phyloP scores from a whole-genome alignment of 2,329 filamentous ascomycete species.

The Cytospora piceae region DNA sequence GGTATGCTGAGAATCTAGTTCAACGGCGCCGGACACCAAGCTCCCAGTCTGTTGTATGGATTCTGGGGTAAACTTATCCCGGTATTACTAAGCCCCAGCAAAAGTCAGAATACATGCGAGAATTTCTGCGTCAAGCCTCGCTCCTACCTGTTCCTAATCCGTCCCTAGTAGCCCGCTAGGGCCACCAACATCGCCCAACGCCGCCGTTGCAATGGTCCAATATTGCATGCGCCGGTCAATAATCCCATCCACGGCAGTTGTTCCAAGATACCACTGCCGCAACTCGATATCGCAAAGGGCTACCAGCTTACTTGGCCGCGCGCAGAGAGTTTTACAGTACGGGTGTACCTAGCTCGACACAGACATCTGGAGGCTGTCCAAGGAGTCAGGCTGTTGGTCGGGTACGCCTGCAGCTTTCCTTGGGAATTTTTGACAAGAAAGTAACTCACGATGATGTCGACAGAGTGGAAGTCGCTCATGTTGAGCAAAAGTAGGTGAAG shows the following conservation, averaged over 20 bases:
- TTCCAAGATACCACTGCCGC: not conserved
- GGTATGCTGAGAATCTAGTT: not conserved
- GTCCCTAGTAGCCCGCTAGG: not conserved
- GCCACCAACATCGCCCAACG: not conserved
- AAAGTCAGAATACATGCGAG: not conserved
- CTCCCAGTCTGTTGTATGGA: slow-evolving; percentile 12
- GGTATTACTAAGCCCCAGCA: not conserved
- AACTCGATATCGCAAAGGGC: not conserved
- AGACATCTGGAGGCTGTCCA: slow-evolving; percentile 1
- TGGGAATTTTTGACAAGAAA: slow-evolving; percentile 3
- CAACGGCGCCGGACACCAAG: not conserved
- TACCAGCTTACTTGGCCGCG: not conserved
- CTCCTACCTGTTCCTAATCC: no score
- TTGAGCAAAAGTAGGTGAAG: slow-evolving; percentile 7
- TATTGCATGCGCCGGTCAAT: not conserved
- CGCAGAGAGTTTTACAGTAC: slow-evolving; percentile 16
- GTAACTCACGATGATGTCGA: slow-evolving; percentile 15
- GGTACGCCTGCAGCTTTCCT: slow-evolving; percentile 3
- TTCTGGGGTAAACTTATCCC: slow-evolving; percentile 1
- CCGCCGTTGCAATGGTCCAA: not conserved
- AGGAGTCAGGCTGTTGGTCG: slow-evolving; percentile 6
- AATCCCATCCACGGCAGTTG: not conserved
- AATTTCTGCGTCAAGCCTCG: not conserved
- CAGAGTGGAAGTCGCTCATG: slow-evolving; percentile 7
- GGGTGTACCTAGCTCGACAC: no score